phyloP scores from a whole-genome alignment of 1,284 basidiomycete species.

The Schizophyllum commune region DNA sequence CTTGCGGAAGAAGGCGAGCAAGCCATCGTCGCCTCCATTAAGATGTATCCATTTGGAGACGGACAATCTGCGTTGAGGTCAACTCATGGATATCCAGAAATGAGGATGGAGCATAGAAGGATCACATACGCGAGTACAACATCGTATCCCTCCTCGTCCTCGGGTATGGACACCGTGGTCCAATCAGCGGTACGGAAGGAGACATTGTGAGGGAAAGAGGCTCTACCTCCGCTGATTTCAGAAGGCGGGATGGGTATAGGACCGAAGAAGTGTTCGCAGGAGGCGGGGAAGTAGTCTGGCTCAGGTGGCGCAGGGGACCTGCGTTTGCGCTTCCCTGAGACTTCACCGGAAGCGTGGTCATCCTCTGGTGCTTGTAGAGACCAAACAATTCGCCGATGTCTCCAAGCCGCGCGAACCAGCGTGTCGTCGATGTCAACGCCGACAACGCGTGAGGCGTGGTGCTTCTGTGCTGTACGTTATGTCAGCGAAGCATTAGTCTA shows the following conservation, averaged over 20 bases:
- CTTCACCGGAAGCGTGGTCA: not conserved
- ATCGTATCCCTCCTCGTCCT: slow-evolving; percentile 57
- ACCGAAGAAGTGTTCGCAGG: slow-evolving; percentile 67
- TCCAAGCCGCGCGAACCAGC: slow-evolving; percentile 66
- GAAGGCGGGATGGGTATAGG: slow-evolving; percentile 57
- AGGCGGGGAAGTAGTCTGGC: slow-evolving; percentile 59
- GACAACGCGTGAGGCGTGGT: slow-evolving; percentile 51
- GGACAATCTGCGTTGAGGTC: slow-evolving; percentile 49
- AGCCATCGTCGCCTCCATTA: slow-evolving; percentile 62
- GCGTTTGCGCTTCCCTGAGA: slow-evolving; percentile 19
- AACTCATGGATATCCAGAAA: not conserved
- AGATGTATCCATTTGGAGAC: slow-evolving; percentile 85
- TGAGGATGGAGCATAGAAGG: not conserved
- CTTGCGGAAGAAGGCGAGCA: slow-evolving; percentile 55
- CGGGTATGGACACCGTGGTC: slow-evolving; percentile 46
- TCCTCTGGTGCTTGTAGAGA: slow-evolving; percentile 38
- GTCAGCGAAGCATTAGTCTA: not conserved
- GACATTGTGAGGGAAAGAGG: slow-evolving; percentile 67
- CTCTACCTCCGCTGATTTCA: slow-evolving; percentile 19
- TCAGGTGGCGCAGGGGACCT: slow-evolving; percentile 9
- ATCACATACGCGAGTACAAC: slow-evolving; percentile 63
- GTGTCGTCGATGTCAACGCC: slow-evolving; percentile 78
- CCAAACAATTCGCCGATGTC: slow-evolving; percentile 59
- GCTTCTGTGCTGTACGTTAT: slow-evolving; percentile 50
- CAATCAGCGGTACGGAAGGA: slow-evolving; percentile 65